Evolutionary conservation across 371 early-diverging fungal species (phyloP).

Genomic region (Blakeslea trispora): DNA sequence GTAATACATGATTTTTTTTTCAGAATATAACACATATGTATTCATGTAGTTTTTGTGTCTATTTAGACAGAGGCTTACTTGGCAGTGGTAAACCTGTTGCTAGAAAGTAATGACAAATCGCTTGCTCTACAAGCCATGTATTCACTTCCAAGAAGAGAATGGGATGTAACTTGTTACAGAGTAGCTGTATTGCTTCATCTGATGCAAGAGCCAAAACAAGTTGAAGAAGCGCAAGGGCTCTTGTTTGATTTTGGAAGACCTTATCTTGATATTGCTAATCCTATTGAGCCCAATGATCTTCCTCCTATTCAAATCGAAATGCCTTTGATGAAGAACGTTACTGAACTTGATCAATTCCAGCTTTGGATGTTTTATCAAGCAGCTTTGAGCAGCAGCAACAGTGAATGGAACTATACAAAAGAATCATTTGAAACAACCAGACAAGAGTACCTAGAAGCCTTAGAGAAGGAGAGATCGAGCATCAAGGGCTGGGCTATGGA

Average conservation of each 20-base stretch:
- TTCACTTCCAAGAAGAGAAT: slow-evolving; percentile 31
- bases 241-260: slow-evolving; percentile 41
- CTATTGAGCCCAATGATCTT: slow-evolving; percentile 31
- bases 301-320: slow-evolving; percentile 34
- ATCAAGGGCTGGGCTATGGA: slow-evolving; percentile 28
- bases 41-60: not conserved
- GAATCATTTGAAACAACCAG: slow-evolving; percentile 25
- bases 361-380: slow-evolving; percentile 45
- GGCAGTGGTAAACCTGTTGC: slow-evolving; percentile 23
- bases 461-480: slow-evolving; percentile 8
- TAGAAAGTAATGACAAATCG: slow-evolving; percentile 20
- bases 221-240: slow-evolving; percentile 36
- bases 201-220: slow-evolving; percentile 36
- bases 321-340: slow-evolving; percentile 35
- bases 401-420: slow-evolving; percentile 31
- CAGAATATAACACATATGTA: too few relatives aligned
- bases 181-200: slow-evolving; percentile 39
- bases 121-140: slow-evolving; percentile 46
- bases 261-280: slow-evolving; percentile 37
- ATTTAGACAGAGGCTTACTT: slow-evolving; percentile 30
- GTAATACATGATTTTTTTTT: slow-evolving; percentile 18
- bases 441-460: slow-evolving; percentile 4
- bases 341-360: slow-evolving; percentile 33
- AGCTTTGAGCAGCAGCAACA: slow-evolving; percentile 15
- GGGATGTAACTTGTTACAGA: slow-evolving; percentile 40